phyloP scores from a whole-genome alignment of 495 filamentous ascomycete species.

The Massariosphaeria phaeospora region DNA sequence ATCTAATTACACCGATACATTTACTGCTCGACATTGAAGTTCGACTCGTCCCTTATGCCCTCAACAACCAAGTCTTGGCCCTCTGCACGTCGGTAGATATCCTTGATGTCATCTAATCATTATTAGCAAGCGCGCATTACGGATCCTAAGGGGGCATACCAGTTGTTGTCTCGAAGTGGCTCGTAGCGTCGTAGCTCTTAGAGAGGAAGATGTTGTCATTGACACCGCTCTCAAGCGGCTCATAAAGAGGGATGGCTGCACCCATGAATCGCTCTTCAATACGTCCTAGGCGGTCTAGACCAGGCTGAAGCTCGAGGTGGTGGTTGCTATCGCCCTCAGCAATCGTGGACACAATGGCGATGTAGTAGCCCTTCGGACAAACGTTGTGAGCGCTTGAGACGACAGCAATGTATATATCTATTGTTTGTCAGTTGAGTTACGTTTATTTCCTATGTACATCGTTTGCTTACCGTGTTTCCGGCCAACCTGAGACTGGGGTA shows the following conservation, averaged over 20 bases:
- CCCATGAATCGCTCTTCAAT: slow-evolving; percentile 98
- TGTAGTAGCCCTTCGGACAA: slow-evolving; percentile 98
- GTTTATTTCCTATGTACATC: background rate
- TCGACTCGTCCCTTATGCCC: slow-evolving; percentile 44
- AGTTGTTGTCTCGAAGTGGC: slow-evolving; percentile 92
- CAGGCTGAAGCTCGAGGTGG: slow-evolving; percentile 88
- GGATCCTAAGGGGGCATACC: slow-evolving; percentile 40
- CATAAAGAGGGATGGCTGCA: slow-evolving; percentile 84
- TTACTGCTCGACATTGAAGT: slow-evolving; percentile 41
- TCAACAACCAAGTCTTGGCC: slow-evolving; percentile 75
- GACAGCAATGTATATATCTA: slow-evolving; percentile 96
- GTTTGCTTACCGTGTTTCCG: slow-evolving; percentile 84
- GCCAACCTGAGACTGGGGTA: slow-evolving; percentile 93
- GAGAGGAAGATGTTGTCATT: slow-evolving; percentile 95
- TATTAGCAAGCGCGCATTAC: slow-evolving; percentile 3
- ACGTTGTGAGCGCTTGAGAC: slow-evolving; percentile 96
- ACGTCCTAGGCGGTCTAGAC: slow-evolving; percentile 85
- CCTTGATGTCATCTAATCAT: slow-evolving; percentile 74
- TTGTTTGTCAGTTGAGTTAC: slow-evolving; percentile 25
- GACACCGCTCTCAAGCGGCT: slow-evolving; percentile 78
- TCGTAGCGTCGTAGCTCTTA: slow-evolving; percentile 95
- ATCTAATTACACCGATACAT: background rate
- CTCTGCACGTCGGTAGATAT: slow-evolving; percentile 83
- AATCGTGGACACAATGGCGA: slow-evolving; percentile 96
- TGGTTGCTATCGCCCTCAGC: slow-evolving; percentile 88